phyloP scores from a whole-genome alignment of 352 stramenopile genomes.

The Globisporangium sylvaticum region DNA sequence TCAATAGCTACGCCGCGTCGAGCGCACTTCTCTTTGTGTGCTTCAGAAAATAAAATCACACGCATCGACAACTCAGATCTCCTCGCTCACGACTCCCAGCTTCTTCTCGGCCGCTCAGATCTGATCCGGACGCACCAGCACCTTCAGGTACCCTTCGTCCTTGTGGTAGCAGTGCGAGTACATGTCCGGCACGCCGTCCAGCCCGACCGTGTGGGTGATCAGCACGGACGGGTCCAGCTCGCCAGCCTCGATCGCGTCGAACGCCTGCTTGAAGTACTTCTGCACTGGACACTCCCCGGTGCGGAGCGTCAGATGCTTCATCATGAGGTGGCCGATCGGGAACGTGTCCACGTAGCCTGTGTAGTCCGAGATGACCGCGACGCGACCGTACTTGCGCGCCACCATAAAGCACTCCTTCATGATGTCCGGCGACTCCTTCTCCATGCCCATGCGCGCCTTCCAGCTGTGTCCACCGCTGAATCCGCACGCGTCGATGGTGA shows the following conservation, averaged over 20 bases:
- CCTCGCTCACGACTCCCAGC: constrained; percentile 8
- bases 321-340: constrained; percentile 39
- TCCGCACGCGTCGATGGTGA: constrained; percentile 51
- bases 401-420: constrained; percentile 55
- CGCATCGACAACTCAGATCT: background rate
- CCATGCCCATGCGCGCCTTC: constrained; percentile 47
- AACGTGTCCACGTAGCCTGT: constrained; percentile 28
- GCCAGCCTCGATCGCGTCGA: constrained; percentile 19
- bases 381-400: constrained; percentile 30
- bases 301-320: constrained; percentile 41
- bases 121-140: constrained; percentile 44
- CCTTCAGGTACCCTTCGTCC: constrained; percentile 56
- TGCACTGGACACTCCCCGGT: constrained; percentile 32
- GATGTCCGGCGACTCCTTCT: constrained; percentile 44
- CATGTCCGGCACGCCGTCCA: constrained; percentile 51
- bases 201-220: constrained; percentile 48
- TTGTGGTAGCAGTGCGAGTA: constrained; percentile 56
- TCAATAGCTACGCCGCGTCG: background rate
- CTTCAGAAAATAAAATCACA: background rate
- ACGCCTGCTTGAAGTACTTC: constrained; percentile 30
- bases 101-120: constrained; percentile 1
- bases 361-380: constrained; percentile 35
- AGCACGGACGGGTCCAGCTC: constrained; percentile 50
- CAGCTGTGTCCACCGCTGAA: constrained; percentile 29
- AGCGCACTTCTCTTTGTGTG: background rate